Conservation (phyloP, 148 eudicot genomes). For the Cornus florida region DNA sequence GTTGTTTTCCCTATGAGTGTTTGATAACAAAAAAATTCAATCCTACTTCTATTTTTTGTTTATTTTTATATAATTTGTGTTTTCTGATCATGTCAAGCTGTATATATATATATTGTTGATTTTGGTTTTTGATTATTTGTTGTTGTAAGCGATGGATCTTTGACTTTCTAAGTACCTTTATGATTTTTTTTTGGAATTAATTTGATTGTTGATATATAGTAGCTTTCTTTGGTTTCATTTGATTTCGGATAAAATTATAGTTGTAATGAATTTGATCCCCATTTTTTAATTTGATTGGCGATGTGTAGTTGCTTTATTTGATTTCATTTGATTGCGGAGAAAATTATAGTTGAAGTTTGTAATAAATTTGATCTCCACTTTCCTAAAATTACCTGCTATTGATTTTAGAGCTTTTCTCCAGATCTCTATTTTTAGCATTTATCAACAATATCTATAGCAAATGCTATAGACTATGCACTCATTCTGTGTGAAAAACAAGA, state of each 20-base stretch:
- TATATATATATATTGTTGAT: not conserved
- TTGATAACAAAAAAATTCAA: not conserved
- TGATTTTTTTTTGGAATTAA: not conserved
- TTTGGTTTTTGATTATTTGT: not conserved
- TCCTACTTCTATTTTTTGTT: not conserved
- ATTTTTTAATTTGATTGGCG: too few relatives aligned
- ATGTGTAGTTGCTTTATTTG: too few relatives aligned
- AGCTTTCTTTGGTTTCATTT: constrained; percentile 1
- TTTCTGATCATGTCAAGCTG: not conserved
- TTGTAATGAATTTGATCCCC: too few relatives aligned
- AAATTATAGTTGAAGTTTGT: too few relatives aligned
- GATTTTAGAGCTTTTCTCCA: too few relatives aligned
- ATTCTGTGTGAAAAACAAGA: too few relatives aligned
- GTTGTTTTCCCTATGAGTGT: constrained; percentile 15
- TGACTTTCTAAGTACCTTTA: not conserved
- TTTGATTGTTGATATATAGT: not conserved
- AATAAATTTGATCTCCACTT: too few relatives aligned
- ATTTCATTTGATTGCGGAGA: too few relatives aligned
- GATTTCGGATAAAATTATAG: not conserved
- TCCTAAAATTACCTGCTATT: too few relatives aligned
- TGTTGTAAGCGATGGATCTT: not conserved
- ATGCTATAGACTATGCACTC: too few relatives aligned
- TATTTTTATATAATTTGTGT: not conserved
- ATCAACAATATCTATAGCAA: too few relatives aligned
- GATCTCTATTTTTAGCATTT: too few relatives aligned